Base-by-base conservation (phyloP, 1,284 basidiomycete genomes). In the Crucibulum parvulum region DNA sequence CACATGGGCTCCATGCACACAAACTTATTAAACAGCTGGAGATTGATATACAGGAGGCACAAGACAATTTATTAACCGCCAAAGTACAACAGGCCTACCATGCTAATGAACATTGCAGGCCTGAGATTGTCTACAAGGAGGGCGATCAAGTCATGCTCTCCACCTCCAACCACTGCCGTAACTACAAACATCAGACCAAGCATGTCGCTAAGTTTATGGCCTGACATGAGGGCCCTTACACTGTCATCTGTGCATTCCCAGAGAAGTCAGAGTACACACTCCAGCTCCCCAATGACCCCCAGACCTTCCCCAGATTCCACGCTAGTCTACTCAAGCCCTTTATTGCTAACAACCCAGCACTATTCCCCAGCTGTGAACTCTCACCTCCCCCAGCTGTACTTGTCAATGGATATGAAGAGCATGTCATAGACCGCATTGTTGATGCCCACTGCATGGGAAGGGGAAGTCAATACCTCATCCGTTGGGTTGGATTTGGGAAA, bases 191-290 rank as follows among this genome's bases (percentile, higher is more conserved):
- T 9, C 39, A 41, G 39, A 41, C 39, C 39, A 65, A 69, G 8
- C 65, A 66, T 2, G 69, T 73, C 0, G 74, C 75, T 0, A 80
- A 78, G 45, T 76, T 77, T 53, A 73, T 79, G 69, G 70, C 74
- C 0, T 57, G 68, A 0, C 73, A 60, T 48, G 75, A 79, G 47
- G 73, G 77, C 0, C 77, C 75, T 0, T 79, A 76, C 54, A 54
- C 39, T 0, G 53, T 79, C 1, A 34, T 67, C 0, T 36, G 53
- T 0, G 55, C 68, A 6, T 56, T 67, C 68, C 54, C 53, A 6
- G 55, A 60, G 7, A 16, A 36, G 3, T 77, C 69, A 6, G 64
- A 51, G 1, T 71, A 72, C 47, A 72, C 64, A 0, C 62, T 75
- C 0, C 56, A 69, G 1, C 51, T 77, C 0, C 72, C 74, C 0